phyloP scores from a whole-genome alignment of 345 rosid genomes.

The Noccaea caerulescens region DNA sequence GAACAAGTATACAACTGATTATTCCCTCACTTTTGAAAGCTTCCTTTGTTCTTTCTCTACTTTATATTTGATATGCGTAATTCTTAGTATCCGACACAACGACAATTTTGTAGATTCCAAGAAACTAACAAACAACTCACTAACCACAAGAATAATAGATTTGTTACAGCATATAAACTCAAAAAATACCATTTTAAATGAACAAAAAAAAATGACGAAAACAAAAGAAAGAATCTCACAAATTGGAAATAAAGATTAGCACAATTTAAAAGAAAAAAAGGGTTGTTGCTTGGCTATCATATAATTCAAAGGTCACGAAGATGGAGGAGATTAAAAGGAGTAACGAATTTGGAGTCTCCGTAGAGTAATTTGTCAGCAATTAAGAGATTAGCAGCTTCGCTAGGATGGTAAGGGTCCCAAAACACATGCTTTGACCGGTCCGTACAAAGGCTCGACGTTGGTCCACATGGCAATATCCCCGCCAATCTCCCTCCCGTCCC shows the following conservation, averaged over 20 bases:
- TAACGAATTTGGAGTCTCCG: constrained; percentile 55
- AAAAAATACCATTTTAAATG: too few species aligned
- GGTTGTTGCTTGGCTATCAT: too few species aligned
- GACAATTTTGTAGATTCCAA: too few species aligned
- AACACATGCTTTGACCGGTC: constrained; percentile 77
- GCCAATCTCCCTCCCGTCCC: constrained; percentile 79
- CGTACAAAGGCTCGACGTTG: constrained; percentile 64
- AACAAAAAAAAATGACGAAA: not conserved
- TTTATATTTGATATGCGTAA: not conserved
- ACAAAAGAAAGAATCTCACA: not conserved
- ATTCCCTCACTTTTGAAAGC: constrained; percentile 9
- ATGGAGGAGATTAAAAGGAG: constrained; percentile 72
- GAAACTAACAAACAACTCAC: too few species aligned
- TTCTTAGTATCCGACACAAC: too few species aligned
- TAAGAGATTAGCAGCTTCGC: constrained; percentile 75
- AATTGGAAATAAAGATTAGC: not conserved
- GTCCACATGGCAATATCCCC: constrained; percentile 91
- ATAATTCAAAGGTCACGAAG: constrained; percentile 56
- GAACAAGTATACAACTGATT: constrained; percentile 28
- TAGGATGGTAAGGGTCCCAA: constrained; percentile 92
- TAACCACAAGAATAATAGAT: too few species aligned
- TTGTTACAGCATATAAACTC: too few species aligned
- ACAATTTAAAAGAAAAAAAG: not conserved
- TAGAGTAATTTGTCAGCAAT: constrained; percentile 64
- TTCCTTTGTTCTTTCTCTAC: not conserved